Evolutionary conservation across 306 rosid genomes (phyloP), one percentile per base, ranked within the genome.

Genomic region (Vigna trinervia): DNA sequence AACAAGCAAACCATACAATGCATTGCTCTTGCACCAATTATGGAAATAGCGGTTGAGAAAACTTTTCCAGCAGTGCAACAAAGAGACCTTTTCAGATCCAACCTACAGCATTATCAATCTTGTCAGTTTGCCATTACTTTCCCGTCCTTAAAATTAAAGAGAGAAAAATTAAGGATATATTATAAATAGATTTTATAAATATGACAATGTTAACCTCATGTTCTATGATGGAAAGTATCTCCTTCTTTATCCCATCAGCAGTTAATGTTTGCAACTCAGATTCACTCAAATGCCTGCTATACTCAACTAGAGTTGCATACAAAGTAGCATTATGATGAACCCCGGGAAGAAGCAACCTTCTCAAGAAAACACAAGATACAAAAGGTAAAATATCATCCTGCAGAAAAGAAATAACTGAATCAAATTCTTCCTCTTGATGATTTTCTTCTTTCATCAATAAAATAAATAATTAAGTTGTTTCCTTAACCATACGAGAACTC

Each of bases 21-120:
- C 88, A 82, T 95, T 95, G 89, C 81, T 87, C 88, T 82, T 90
- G 90, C 98, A 86, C 98, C 98, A 95, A 71, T 92, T 86, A 63
- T 83, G 88, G 87, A 88, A 89, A 82, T 92, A 92, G 67, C 82
- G 87, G 34, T 87, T 47, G 71, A 86, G 89, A 78, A 92, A 92
- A 57, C 41, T 85, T 80, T 88, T 95, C 97, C 98, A 95, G 83
- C 96, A 86, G 80, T 81, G 81, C 83, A 85, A 79, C 78, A 89
- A 75, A 47, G 98, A 88, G 63, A 86, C 71, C 69, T 85, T 88
- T 48, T 80, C 89, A 77, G 86, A 80, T 39, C 86, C 87, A 75
- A 89, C 97, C 98, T 95, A 80, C 63, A 52, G 73, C 58, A 84
- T 69, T 19, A 63, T 64, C 64, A 78, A 73, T 60, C 78, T 69